Percentiles rank a stretch among this genome's conserved stretches.
Conservation (phyloP, 73 alveolate species). For the Blepharisma stoltei region DNA sequence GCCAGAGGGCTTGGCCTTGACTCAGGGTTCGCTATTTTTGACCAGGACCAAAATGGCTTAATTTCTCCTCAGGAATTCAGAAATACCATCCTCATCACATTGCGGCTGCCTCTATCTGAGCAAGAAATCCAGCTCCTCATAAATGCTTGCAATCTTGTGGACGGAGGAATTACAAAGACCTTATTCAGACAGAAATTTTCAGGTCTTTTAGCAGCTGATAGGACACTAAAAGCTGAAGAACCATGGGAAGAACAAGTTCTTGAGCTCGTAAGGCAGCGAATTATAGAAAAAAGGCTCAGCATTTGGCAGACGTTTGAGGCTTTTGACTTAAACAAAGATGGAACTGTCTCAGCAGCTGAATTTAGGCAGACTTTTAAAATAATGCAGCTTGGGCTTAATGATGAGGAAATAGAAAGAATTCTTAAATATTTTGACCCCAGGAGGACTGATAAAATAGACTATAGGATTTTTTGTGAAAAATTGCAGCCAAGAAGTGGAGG, state of each 20-base stretch:
- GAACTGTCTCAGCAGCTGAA: background rate
- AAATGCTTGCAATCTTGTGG: constrained; percentile 10
- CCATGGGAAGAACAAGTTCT: constrained; percentile 11
- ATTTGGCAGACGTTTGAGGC: constrained; percentile 3
- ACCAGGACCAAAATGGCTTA: constrained; percentile 40
- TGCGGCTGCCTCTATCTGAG: constrained; percentile 16
- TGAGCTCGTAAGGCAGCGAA: constrained; percentile 14
- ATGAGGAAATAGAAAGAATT: constrained; percentile 7
- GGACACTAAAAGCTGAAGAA: background rate
- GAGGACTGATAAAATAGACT: background rate
- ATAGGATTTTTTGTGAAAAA: constrained; percentile 2
- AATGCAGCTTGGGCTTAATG: constrained; percentile 17
- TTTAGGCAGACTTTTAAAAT: constrained; percentile 11
- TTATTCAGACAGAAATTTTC: constrained; percentile 2
- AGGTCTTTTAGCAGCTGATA: constrained; percentile 17
- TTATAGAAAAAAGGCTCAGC: constrained; percentile 6
- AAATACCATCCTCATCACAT: constrained; percentile 26
- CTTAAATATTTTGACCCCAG: constrained; percentile 25
- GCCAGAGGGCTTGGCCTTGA: constrained; percentile 40
- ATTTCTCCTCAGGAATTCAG: constrained; percentile 40
- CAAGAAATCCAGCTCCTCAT: constrained; percentile 31
- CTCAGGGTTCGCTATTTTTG: constrained; percentile 44
- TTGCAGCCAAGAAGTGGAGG: background rate
- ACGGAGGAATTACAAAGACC: constrained; percentile 30
- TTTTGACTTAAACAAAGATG: constrained; percentile 8